These are phyloP conservation scores for Apostasia shenzhenica DNA, from an alignment of 106 monocot species.

Conservation along the genomic window DNA sequence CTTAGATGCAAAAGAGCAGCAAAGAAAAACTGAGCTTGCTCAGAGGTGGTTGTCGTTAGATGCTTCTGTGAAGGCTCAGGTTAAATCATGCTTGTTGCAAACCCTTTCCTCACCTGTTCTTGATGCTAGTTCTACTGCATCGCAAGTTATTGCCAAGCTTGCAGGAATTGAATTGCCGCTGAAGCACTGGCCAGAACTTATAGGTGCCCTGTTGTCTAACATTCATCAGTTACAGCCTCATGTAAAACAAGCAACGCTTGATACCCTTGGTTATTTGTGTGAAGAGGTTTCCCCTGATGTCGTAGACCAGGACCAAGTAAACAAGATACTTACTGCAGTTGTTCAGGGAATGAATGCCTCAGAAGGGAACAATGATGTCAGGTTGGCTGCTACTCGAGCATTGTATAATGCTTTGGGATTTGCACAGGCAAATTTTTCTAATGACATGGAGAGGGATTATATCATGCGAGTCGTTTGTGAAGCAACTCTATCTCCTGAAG, in stretches of 20 bases:
- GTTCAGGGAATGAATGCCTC: slow-evolving; percentile 16
- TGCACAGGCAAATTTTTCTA: slow-evolving; percentile 25
- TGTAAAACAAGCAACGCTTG: slow-evolving; percentile 20
- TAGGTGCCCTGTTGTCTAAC: slow-evolving; percentile 11
- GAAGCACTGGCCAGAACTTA: slow-evolving; percentile 20
- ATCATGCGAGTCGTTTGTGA: slow-evolving; percentile 24
- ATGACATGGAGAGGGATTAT: slow-evolving; percentile 22
- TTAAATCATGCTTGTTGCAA: slow-evolving; percentile 17
- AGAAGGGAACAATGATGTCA: slow-evolving; percentile 13
- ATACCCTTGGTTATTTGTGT: slow-evolving; percentile 21
- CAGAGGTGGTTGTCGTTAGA: slow-evolving; percentile 20
- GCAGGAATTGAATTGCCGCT: slow-evolving; percentile 24
- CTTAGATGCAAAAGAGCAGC: slow-evolving; percentile 22
- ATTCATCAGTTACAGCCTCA: slow-evolving; percentile 11
- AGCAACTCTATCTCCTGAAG: slow-evolving; percentile 15
- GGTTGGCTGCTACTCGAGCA: slow-evolving; percentile 18
- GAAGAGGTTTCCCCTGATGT: slow-evolving; percentile 24
- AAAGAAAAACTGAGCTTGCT: slow-evolving; percentile 16
- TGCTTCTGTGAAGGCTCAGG: slow-evolving; percentile 16
- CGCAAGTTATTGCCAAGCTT: slow-evolving; percentile 23
- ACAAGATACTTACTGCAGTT: slow-evolving; percentile 23
- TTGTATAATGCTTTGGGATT: slow-evolving; percentile 25
- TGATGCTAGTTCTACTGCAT: slow-evolving; percentile 22
- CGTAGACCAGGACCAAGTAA: slow-evolving; percentile 26
- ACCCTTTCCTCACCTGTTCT: slow-evolving; percentile 12